These are phyloP conservation scores for Intubia oerlemansii DNA, from an alignment of 2,329 filamentous ascomycete species.

Conservation along the genomic window DNA sequence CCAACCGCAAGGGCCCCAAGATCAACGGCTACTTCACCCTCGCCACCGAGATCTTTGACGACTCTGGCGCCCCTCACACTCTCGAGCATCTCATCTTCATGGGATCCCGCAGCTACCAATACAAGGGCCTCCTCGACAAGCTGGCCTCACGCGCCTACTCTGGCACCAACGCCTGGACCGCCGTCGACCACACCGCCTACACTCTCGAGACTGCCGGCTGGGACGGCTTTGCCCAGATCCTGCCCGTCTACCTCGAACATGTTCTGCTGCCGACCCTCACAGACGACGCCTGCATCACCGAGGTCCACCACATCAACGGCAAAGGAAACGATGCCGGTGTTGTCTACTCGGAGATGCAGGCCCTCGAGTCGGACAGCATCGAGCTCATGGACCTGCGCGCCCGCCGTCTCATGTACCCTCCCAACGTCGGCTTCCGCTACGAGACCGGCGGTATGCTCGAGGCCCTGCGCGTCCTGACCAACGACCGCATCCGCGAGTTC, in stretches of 20 bases:
- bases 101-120: slow-evolving; percentile 83
- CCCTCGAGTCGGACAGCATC: slow-evolving; percentile 60
- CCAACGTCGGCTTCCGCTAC: slow-evolving; percentile 81
- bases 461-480: slow-evolving; percentile 63
- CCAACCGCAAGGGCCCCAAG: slow-evolving; percentile 86
- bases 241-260: slow-evolving; percentile 91
- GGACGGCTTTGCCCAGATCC: slow-evolving; percentile 87
- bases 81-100: slow-evolving; percentile 71
- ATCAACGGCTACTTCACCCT: slow-evolving; percentile 86
- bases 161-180: slow-evolving; percentile 90
- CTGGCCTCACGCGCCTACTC: slow-evolving; percentile 86
- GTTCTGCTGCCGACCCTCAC: slow-evolving; percentile 79
- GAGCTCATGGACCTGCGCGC: slow-evolving; percentile 79
- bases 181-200: slow-evolving; percentile 89
- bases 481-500: slow-evolving; percentile 82
- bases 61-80: slow-evolving; percentile 79
- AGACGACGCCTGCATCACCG: slow-evolving; percentile 80
- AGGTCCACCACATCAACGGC: slow-evolving; percentile 90
- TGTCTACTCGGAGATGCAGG: slow-evolving; percentile 98
- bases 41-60: slow-evolving; percentile 92
- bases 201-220: slow-evolving; percentile 88
- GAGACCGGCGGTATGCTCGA: slow-evolving; percentile 98
- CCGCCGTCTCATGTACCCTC: slow-evolving; percentile 63
- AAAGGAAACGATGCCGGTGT: slow-evolving; percentile 89
- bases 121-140: slow-evolving; percentile 90